Percentiles rank a stretch among this genome's conserved stretches.
Evolutionary conservation across 2,329 filamentous ascomycete genomes (phyloP).

Genomic region (Colletotrichum horii): DNA sequence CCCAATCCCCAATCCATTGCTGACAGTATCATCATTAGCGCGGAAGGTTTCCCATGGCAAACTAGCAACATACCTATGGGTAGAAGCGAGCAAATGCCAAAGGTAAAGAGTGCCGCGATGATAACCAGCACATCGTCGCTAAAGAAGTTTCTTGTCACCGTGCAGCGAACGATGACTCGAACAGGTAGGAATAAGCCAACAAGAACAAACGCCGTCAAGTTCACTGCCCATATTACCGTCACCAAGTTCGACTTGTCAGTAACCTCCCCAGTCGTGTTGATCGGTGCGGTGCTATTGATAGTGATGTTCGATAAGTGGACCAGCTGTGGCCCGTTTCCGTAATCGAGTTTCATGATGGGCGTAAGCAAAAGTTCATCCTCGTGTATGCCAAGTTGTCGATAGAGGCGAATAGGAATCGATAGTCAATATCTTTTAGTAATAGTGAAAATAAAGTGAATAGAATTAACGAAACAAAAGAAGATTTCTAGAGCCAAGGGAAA

Average conservation of each 20-base stretch:
- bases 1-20: slow-evolving; percentile 12
- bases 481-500: not conserved
- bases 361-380: not conserved
- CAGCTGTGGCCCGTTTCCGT: not conserved
- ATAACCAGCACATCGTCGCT: slow-evolving; percentile 18
- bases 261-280: not conserved
- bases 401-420: not conserved
- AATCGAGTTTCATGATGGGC: not conserved
- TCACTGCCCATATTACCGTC: slow-evolving; percentile 9
- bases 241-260: not conserved
- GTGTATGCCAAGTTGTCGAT: not conserved
- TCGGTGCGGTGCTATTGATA: not conserved
- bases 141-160: slow-evolving; percentile 13
- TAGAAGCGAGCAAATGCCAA: slow-evolving; percentile 9
- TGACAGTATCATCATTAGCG: not conserved
- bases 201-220: slow-evolving; percentile 14
- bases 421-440: not conserved
- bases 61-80: not conserved
- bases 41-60: accelerated
- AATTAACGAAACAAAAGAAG: not conserved
- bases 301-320: not conserved
- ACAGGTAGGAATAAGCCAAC: slow-evolving; percentile 8
- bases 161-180: slow-evolving; percentile 11
- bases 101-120: slow-evolving; percentile 14
- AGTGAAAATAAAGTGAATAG: not conserved